Conservation (phyloP, 768 basidiomycete species). For the Grammothele lineata region DNA sequence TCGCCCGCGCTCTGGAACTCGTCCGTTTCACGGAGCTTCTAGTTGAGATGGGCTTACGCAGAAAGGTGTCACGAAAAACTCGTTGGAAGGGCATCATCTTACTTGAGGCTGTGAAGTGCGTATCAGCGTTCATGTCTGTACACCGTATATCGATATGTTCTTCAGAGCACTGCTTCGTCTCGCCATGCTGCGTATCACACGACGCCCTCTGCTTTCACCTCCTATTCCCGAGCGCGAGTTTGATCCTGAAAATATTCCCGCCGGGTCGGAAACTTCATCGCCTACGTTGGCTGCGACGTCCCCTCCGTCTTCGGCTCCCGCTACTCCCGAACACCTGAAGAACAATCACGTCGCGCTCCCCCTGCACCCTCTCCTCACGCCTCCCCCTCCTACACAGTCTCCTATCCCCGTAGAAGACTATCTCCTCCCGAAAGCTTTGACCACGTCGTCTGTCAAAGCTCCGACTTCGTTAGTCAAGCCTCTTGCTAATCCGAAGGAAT, state of each 20-base stretch:
- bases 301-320: conserved; percentile 48
- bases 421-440: conserved; percentile 77
- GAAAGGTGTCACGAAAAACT: conserved; percentile 58
- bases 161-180: conserved; percentile 74
- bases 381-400: conserved; percentile 46
- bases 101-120: conserved; percentile 84
- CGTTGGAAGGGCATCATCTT: conserved; percentile 76
- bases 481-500: conserved; percentile 62
- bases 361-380: conserved; percentile 56
- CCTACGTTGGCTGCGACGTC: conserved; percentile 60
- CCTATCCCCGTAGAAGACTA: conserved; percentile 71
- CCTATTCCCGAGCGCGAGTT: conserved; percentile 87
- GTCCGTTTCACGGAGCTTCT: conserved; percentile 80
- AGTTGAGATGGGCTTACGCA: conserved; percentile 81
- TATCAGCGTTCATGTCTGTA: conserved; percentile 2
- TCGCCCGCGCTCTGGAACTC: conserved; percentile 68
- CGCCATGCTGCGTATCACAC: conserved; percentile 67
- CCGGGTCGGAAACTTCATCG: conserved; percentile 49
- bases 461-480: conserved; percentile 62
- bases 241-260: conserved; percentile 66
- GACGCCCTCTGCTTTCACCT: conserved; percentile 68
- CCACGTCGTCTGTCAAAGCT: conserved; percentile 66
- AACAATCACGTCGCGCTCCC: conserved; percentile 72
- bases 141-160: background rate
- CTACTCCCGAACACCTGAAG: conserved; percentile 75